Percentiles rank a stretch among this genome's conserved stretches.
These are phyloP conservation scores for Pseudogymnoascus sp. DNA, from an alignment of 2,329 filamentous ascomycete genomes.

Conservation along the genomic window DNA sequence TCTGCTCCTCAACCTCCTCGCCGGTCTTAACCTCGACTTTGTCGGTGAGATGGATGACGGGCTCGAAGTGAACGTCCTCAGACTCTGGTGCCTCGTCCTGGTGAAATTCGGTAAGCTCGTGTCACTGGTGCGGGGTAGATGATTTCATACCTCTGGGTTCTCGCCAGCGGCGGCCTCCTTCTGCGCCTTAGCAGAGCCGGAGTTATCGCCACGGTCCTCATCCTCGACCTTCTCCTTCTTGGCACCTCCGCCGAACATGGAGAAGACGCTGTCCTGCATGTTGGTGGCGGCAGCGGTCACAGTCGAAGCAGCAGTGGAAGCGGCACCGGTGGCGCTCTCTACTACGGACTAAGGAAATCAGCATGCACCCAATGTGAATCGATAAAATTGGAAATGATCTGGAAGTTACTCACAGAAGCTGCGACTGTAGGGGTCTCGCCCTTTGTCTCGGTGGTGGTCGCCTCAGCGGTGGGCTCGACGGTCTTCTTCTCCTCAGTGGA, in stretches of 20 bases:
- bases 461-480: conserved; percentile 21
- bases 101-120: conserved; percentile 10
- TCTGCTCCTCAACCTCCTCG: conserved; percentile 94
- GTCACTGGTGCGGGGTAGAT: conserved; percentile 14
- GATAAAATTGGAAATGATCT: not conserved
- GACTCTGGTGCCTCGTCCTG: conserved; percentile 74
- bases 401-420: not conserved
- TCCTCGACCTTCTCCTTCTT: conserved; percentile 94
- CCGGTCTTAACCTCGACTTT: conserved; percentile 97
- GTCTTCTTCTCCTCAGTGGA: conserved; percentile 38
- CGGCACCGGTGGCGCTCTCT: conserved; percentile 23
- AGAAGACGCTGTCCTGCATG: conserved; percentile 68
- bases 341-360: conserved; percentile 15
- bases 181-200: conserved; percentile 78
- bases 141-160: conserved; percentile 26
- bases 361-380: not conserved
- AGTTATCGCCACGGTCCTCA: conserved; percentile 76
- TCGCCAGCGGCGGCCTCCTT: conserved; percentile 40
- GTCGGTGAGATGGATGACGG: conserved; percentile 90
- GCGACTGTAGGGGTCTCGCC: conserved; percentile 1
- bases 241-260: conserved; percentile 96
- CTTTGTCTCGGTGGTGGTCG: conserved; percentile 30
- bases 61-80: conserved; percentile 93
- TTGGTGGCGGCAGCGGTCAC: conserved; percentile 33
- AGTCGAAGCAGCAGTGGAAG: conserved; percentile 31